Evolutionary conservation across 345 rosid species (phyloP).

Genomic region (Linum lewisii): DNA sequence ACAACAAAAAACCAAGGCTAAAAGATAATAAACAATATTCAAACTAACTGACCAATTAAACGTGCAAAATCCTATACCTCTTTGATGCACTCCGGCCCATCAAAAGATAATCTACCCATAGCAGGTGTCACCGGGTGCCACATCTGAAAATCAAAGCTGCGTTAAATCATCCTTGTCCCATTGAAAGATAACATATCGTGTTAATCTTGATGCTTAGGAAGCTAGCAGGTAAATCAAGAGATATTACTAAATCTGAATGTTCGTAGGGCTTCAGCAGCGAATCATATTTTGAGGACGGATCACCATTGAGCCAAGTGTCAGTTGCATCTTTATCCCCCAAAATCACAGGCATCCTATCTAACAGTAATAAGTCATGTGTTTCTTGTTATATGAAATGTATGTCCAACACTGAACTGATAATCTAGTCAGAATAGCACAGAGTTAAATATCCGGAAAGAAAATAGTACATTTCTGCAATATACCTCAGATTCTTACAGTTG

Average conservation of each 20-base stretch:
- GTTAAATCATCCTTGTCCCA: not conserved
- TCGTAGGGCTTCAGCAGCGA: constrained; percentile 60
- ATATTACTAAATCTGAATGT: constrained; percentile 56
- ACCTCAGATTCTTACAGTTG: no score
- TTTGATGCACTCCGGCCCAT: constrained; percentile 85
- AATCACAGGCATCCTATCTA: constrained; percentile 95
- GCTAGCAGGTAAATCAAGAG: not conserved
- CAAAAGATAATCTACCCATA: constrained; percentile 67
- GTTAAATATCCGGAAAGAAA: not conserved
- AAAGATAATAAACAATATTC: not conserved
- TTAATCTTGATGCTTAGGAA: not conserved
- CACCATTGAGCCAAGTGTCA: constrained; percentile 60
- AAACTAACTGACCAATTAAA: not conserved
- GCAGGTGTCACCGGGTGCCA: constrained; percentile 87
- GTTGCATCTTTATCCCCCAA: constrained; percentile 56
- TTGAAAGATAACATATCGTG: not conserved
- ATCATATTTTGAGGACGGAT: constrained; percentile 36
- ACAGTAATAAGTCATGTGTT: not conserved
- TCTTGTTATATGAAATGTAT: not conserved
- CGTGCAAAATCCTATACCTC: constrained; percentile 31
- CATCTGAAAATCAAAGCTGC: constrained; percentile 25
- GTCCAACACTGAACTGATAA: not conserved
- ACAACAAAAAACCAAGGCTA: not conserved
- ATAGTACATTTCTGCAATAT: no score
- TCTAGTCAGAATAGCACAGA: no score